Conservation (phyloP, 176 grass and related monocot genomes). For the Bromus sterilis region DNA sequence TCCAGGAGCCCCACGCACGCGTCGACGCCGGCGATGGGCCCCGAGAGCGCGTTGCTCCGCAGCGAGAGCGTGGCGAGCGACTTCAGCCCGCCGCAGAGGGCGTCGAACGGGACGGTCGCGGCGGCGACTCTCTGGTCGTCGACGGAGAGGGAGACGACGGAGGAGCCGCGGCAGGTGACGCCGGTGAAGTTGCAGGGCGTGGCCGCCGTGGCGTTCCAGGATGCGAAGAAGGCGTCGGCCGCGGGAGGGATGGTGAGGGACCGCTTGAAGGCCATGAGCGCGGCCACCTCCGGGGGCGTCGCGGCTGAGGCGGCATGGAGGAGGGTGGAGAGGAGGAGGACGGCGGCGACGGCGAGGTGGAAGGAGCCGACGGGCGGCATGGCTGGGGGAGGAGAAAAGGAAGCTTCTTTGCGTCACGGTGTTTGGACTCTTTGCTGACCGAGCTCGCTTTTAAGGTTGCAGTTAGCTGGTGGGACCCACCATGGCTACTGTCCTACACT, state of each 20-base stretch:
- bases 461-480: not conserved
- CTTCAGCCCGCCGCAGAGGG: slow-evolving; percentile 29
- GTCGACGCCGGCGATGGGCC: slow-evolving; percentile 28
- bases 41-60: slow-evolving; percentile 35
- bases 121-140: not conserved
- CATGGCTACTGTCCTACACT: not conserved
- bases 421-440: not conserved
- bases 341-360: not conserved
- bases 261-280: slow-evolving; percentile 49
- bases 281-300: slow-evolving; percentile 15
- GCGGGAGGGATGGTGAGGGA: slow-evolving; percentile 28
- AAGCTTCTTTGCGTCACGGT: slow-evolving; percentile 8
- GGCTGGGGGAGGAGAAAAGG: not conserved
- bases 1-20: slow-evolving; percentile 31
- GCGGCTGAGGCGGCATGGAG: not conserved
- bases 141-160: slow-evolving; percentile 18
- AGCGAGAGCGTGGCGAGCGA: slow-evolving; percentile 43
- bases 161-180: slow-evolving; percentile 24
- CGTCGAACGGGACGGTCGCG: slow-evolving; percentile 23
- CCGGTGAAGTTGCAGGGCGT: slow-evolving; percentile 54
- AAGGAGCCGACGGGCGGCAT: slow-evolving; percentile 29
- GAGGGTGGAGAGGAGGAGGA: not conserved
- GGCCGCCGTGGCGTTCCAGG: slow-evolving; percentile 17
- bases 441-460: slow-evolving; percentile 17
- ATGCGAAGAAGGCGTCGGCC: slow-evolving; percentile 21